phyloP scores from a whole-genome alignment of 1,139 yeast genomes.

The Zygoascus sp. region DNA sequence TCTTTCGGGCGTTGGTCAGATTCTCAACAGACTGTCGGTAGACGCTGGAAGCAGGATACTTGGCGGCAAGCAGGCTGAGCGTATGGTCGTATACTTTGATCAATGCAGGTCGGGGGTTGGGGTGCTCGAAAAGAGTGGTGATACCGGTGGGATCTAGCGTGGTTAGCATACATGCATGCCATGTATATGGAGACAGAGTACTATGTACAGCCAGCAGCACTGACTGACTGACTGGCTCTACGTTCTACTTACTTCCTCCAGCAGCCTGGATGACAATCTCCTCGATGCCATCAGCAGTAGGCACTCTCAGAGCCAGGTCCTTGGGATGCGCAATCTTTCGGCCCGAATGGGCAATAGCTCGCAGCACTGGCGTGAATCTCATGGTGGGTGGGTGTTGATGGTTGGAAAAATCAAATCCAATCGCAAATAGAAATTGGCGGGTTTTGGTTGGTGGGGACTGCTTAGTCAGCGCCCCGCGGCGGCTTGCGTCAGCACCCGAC shows the following conservation, averaged over 20 bases:
- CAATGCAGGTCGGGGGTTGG: constrained; percentile 79
- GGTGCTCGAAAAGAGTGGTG: constrained; percentile 74
- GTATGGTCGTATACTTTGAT: constrained; percentile 69
- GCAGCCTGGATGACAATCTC: constrained; percentile 64
- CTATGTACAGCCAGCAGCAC: too few relatives aligned
- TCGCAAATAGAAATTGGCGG: constrained; percentile 4
- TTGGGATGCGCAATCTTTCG: constrained; percentile 13
- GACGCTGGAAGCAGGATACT: constrained; percentile 66
- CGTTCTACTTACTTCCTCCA: constrained; percentile 42
- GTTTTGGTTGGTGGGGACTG: constrained; percentile 4
- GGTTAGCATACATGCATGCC: not conserved
- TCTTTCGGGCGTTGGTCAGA: constrained; percentile 64
- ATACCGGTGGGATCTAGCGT: constrained; percentile 56
- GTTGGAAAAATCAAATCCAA: constrained; percentile 4
- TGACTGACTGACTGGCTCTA: too few relatives aligned
- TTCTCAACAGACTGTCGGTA: constrained; percentile 75
- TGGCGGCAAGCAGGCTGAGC: constrained; percentile 49
- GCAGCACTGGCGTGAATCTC: constrained; percentile 40
- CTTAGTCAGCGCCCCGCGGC: not conserved
- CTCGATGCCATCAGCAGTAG: constrained; percentile 21
- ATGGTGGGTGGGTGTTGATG: constrained; percentile 24
- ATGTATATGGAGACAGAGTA: too few relatives aligned
- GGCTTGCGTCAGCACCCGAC: too few relatives aligned
- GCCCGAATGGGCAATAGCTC: constrained; percentile 36
- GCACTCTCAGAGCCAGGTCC: constrained; percentile 16